phyloP scores from a whole-genome alignment of 495 filamentous ascomycete genomes.

The Bathelium albidoporum region DNA sequence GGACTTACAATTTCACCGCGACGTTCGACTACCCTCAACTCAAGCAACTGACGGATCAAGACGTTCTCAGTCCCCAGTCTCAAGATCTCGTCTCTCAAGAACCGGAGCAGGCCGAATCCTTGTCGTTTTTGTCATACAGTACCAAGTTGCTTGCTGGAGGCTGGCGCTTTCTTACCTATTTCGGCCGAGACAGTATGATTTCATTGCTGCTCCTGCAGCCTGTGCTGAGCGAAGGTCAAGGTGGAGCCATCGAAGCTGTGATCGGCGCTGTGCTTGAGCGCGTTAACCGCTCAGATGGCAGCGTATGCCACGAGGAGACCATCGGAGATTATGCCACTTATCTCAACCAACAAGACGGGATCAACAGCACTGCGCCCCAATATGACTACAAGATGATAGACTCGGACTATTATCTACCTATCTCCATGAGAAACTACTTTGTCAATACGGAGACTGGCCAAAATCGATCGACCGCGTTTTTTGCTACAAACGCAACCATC shows the following conservation, averaged over 20 bases:
- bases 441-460: slow-evolving; percentile 37
- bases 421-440: slow-evolving; percentile 51
- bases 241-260: slow-evolving; percentile 49
- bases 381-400: slow-evolving; percentile 60
- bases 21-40: slow-evolving; percentile 54
- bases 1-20: slow-evolving; percentile 48
- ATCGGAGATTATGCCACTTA: slow-evolving; percentile 58
- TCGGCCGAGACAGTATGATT: slow-evolving; percentile 56
- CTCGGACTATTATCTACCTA: slow-evolving; percentile 50
- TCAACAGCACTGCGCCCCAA: slow-evolving; percentile 41
- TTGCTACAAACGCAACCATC: slow-evolving; percentile 39
- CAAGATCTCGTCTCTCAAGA: slow-evolving; percentile 36
- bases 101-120: slow-evolving; percentile 39
- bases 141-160: slow-evolving; percentile 52
- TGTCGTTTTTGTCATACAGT: slow-evolving; percentile 54
- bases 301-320: slow-evolving; percentile 53
- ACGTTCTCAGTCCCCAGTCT: slow-evolving; percentile 42
- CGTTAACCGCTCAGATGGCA: slow-evolving; percentile 48
- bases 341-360: slow-evolving; percentile 43
- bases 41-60: slow-evolving; percentile 36
- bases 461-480: slow-evolving; percentile 35
- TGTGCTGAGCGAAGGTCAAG: slow-evolving; percentile 46
- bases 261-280: slow-evolving; percentile 50
- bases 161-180: slow-evolving; percentile 61
- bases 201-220: slow-evolving; percentile 46